These are phyloP conservation scores for Ceratocystis papillata DNA, from an alignment of 2,329 filamentous ascomycete species.

Conservation along the genomic window DNA sequence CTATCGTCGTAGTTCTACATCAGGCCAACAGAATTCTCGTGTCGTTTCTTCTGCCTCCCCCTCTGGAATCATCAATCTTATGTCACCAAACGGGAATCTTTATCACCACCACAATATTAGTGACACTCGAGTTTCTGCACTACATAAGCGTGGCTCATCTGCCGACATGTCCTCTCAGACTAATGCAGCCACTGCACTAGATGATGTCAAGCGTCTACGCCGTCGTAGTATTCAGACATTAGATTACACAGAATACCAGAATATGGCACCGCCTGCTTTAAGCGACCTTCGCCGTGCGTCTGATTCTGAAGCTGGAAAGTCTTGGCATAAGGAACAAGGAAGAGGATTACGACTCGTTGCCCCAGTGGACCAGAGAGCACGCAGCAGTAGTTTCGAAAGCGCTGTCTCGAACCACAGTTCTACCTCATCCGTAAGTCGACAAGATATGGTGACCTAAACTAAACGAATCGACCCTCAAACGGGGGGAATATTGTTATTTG, in stretches of 20 bases:
- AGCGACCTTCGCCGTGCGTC: slow-evolving; percentile 20
- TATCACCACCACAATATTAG: slow-evolving; percentile 28
- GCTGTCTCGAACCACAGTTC: slow-evolving; percentile 47
- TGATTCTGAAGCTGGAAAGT: slow-evolving; percentile 27
- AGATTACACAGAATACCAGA: slow-evolving; percentile 38
- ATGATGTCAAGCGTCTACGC: slow-evolving; percentile 62
- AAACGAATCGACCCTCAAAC: not conserved
- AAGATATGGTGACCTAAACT: not conserved
- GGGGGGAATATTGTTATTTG: not conserved
- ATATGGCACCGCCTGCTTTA: slow-evolving; percentile 19
- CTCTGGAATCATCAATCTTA: slow-evolving; percentile 21
- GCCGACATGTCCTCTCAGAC: slow-evolving; percentile 8
- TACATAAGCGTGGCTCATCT: slow-evolving; percentile 22
- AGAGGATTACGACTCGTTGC: slow-evolving; percentile 35
- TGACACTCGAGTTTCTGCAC: slow-evolving; percentile 25
- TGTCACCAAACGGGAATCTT: slow-evolving; percentile 28
- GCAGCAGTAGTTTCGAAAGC: slow-evolving; percentile 56
- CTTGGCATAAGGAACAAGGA: slow-evolving; percentile 28
- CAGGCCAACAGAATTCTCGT: slow-evolving; percentile 36
- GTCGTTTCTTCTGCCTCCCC: slow-evolving; percentile 31
- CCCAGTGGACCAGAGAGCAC: slow-evolving; percentile 31
- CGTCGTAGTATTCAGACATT: slow-evolving; percentile 70
- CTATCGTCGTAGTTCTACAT: slow-evolving; percentile 56
- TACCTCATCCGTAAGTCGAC: slow-evolving; percentile 52
- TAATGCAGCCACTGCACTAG: slow-evolving; percentile 9